Base-by-base conservation (phyloP, 2,329 filamentous ascomycete genomes). In the Drechslera avenae region DNA sequence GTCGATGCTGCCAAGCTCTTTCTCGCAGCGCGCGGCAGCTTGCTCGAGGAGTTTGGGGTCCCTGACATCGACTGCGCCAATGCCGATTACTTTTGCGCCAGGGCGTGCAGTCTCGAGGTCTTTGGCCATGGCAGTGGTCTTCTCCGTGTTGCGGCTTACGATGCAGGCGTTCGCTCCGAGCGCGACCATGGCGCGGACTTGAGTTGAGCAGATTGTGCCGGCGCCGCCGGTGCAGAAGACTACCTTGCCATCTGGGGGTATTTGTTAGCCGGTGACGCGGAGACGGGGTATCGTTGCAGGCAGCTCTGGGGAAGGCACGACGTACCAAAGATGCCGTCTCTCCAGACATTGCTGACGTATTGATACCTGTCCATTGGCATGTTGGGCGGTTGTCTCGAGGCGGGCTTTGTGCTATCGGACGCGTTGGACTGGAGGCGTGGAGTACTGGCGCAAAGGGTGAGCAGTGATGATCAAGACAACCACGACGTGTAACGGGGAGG, bases 141-240 rank as follows among this genome's bases (percentile, higher is more conserved):
- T 97, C 63, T 90, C 86, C 36, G 87, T 83, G 72, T 90, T 96
- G 62, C 94, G 88, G 33, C 94, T 94, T 49, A 97, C 84, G 68
- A 99, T 97, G 75, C 90, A 96, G 41, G 94, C 94, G 65, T 97
- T 88, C 36, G 91, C 93, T 45, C 94, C 94, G 6, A 99, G 85
- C 56, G 92, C 84, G 18, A 99, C 91, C 52, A 99, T 80, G 3
- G 94, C 94, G 59, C 91, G 85, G 26, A 96, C 94, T 78, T 97
- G 94, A 47, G 90, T 91, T 64, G 89, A 94, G 79, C 94, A 97
- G 68, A 99, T 97, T 19, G 89, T 88, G 47, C 94, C 93, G 4
- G 91, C 91, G 44, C 94, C 94, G 51, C 94, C 94, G 3, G 94
- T 99, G 68, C 95, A 95, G 76, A 97, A 96, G 62, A 93, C 84